Evolutionary conservation across 164 flowering plant species (phyloP), one percentile per base, ranked within the genome.

Genomic region (Warburgia ugandensis): DNA sequence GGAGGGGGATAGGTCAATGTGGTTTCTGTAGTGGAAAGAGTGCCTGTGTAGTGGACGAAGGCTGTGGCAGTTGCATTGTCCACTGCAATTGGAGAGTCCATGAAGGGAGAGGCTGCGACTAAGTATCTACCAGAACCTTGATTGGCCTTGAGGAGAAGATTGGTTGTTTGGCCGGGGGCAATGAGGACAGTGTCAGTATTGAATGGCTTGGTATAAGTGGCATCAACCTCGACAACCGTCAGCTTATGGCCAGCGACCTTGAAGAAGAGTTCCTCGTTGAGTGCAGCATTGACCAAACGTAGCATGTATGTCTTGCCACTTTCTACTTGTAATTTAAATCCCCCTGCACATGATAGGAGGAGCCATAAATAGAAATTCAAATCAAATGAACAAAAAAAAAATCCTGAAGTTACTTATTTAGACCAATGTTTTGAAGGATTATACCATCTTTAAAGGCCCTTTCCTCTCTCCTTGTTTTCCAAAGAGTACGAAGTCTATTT

Each of bases 151-250:
- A n/a, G n/a, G n/a, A n/a, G n/a, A n/a, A n/a, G n/a, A n/a, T n/a
- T n/a, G n/a, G n/a, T n/a, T n/a, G n/a, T 86, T 41, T 86, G 95
- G 56, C 95, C 95, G 0, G 95, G 95, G 39, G 79, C 72, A 0
- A 86, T 64, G 5, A 83, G 40, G 1, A 86, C 39, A 0, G 84
- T 86, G 55, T 78, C 75, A 3, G 60, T 77, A 19, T 60, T 48
- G 69, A 86, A 80, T 6, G 90, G 95, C 39, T 86, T 86, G 1
- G 73, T 64, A 49, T 84, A 84, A 2, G 71, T 26, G 23, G 85
- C 92, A 27, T 84, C 92, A 1, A 76, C 87, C 44, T 84, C 87
- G n/a, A n/a, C n/a, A n/a, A n/a, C n/a, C n/a, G n/a, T n/a, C n/a
- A n/a, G n/a, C n/a, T n/a, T n/a, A n/a, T n/a, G n/a, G n/a, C n/a